Conservation (phyloP, 768 basidiomycete species). For the Boletus fagicola region DNA sequence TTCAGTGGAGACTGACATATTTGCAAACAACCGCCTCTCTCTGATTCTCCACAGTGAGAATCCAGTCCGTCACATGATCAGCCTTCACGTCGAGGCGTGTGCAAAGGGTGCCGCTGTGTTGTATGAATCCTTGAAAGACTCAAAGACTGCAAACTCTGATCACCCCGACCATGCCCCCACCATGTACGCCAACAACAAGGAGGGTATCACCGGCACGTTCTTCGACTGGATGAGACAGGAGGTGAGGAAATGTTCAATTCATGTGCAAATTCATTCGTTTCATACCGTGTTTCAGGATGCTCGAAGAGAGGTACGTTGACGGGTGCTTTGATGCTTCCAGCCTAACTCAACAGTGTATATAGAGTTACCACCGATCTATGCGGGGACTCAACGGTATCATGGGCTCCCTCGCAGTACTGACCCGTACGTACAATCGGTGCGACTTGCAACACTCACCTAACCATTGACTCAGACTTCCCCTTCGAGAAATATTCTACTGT, state of each 20-base stretch:
- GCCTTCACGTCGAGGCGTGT: constrained; percentile 17
- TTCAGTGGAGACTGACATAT: constrained; percentile 32
- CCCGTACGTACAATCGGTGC: constrained; percentile 10
- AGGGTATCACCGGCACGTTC: constrained; percentile 21
- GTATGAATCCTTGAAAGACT: constrained; percentile 30
- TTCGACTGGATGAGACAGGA: constrained; percentile 26
- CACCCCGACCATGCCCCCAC: constrained; percentile 22
- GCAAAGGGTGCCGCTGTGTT: constrained; percentile 21
- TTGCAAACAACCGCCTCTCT: constrained; percentile 38
- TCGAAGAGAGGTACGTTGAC: constrained; percentile 19
- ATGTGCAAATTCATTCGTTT: not conserved
- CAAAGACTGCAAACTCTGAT: constrained; percentile 17
- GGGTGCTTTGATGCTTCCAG: not conserved
- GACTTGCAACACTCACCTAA: not conserved
- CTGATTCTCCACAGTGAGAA: constrained; percentile 26
- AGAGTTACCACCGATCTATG: constrained; percentile 29
- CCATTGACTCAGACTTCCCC: constrained; percentile 28
- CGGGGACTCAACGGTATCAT: constrained; percentile 21
- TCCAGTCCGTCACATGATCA: constrained; percentile 21
- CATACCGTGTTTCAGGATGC: constrained; percentile 10
- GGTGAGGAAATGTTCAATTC: constrained; percentile 9
- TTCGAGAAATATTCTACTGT: constrained; percentile 30
- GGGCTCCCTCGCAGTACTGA: constrained; percentile 27
- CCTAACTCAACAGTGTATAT: not conserved
- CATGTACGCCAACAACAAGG: constrained; percentile 20